A percentile compares a stretch with the other conserved stretches of the same genome.
Conservation (phyloP, 1,284 basidiomycete species). For the Veloboletus limbatus region DNA sequence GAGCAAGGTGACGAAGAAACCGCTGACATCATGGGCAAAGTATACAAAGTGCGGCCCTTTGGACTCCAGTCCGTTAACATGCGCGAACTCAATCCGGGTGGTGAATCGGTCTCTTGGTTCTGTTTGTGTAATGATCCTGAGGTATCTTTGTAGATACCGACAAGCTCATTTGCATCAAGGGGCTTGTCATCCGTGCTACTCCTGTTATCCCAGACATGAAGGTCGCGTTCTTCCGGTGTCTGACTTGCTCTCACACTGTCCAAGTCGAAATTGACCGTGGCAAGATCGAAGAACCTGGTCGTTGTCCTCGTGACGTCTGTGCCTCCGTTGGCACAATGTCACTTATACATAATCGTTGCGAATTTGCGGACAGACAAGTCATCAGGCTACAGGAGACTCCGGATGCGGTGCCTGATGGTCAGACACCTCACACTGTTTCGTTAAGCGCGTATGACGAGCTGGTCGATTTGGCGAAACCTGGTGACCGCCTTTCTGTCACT, state of each 20-base stretch:
- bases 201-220: slow-evolving; percentile 99
- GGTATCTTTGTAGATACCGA: slow-evolving; percentile 74
- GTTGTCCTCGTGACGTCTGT: slow-evolving; percentile 93
- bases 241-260: slow-evolving; percentile 93
- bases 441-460: slow-evolving; percentile 97
- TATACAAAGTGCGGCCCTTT: slow-evolving; percentile 93
- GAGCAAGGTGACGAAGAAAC: slow-evolving; percentile 75
- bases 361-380: slow-evolving; percentile 94
- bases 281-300: slow-evolving; percentile 88
- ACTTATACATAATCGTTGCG: slow-evolving; percentile 95
- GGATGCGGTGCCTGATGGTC: slow-evolving; percentile 96
- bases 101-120: slow-evolving; percentile 40
- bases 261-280: slow-evolving; percentile 96
- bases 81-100: slow-evolving; percentile 87
- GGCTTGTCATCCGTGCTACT: slow-evolving; percentile 95
- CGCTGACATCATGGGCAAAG: slow-evolving; percentile 71
- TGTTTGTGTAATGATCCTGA: slow-evolving; percentile 1
- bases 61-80: slow-evolving; percentile 83
- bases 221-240: slow-evolving; percentile 95
- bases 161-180: slow-evolving; percentile 94
- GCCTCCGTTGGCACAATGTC: slow-evolving; percentile 86
- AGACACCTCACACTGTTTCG: slow-evolving; percentile 96
- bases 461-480: slow-evolving; percentile 92
- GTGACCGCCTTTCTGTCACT: slow-evolving; percentile 88
- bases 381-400: slow-evolving; percentile 96